Evolutionary conservation across 371 early-diverging fungal genomes (phyloP), one percentile per base, ranked within the genome.

Genomic region (Fennellomyces sp.): DNA sequence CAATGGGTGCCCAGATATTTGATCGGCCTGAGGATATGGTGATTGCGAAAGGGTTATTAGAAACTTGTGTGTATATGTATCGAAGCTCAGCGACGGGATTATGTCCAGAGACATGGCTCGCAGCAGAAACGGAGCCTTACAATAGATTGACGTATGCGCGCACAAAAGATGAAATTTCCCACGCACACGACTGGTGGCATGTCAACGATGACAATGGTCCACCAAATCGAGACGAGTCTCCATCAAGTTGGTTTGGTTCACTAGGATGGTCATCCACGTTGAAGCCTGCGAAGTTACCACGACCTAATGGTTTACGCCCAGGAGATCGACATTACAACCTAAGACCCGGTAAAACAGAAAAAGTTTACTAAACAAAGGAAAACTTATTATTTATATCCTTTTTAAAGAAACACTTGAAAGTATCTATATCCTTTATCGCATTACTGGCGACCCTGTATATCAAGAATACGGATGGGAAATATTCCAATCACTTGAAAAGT

Each of bases 401-500:
- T 23, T 57, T 27, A 78, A 80, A 65, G 94, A 94, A 76, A 88
- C 90, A 0, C 59, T 93, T 19, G 94, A 94, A 70, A 86, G 88
- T 52, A 62, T 94, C 13, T 94, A 86, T 77, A 74, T 86, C 23
- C 47, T 91, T 42, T 93, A 84, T 58, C 76, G 93, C 25, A 70
- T 90, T 12, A 92, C 93, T 15, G 88, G 90, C 1, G 85, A 93
- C 62, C 78, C 69, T 31, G 84, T 77, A 52, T 94, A 87, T 48
- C 87, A 90, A 66, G 90, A 89, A 58, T 82, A 87, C 65, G 91
- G 89, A 2, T 90, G 88, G 88, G 73, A 85, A 27, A 88, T 91
- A 35, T 88, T 89, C 64, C 64, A 82, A 65, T 74, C 87, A 0
- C 72, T 93, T 57, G 90, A 92, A 33, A 82, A 80, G 64, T 86